Evolutionary conservation across 257 asterid genomes (phyloP).

Genomic region (Fraxinus pennsylvanica): DNA sequence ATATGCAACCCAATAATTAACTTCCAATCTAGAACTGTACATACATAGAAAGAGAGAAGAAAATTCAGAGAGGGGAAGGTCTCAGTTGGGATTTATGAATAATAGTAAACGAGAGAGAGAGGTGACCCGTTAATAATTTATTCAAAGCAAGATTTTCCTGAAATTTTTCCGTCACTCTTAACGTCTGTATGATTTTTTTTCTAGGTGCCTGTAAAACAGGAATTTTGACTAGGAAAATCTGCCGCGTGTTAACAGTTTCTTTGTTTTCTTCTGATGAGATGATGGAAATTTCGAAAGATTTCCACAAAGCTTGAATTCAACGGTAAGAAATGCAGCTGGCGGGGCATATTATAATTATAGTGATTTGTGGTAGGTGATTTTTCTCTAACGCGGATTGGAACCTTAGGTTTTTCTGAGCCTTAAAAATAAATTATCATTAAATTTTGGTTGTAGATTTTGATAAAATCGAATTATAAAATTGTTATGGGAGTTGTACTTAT

Average conservation of each 20-base stretch:
- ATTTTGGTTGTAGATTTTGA: not conserved
- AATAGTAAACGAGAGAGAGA: constrained; percentile 25
- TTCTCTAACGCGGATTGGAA: constrained; percentile 6
- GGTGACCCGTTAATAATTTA: constrained; percentile 36
- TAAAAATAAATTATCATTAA: not conserved
- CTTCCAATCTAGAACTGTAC: constrained; percentile 4
- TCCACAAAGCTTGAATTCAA: constrained; percentile 32
- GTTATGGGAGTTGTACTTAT: too few species aligned
- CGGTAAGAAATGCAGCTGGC: constrained; percentile 42
- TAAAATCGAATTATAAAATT: not conserved
- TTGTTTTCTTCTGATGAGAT: not conserved
- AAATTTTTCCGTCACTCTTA: constrained; percentile 48
- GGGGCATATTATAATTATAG: not conserved
- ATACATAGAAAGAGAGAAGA: constrained; percentile 14
- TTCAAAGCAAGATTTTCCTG: constrained; percentile 22
- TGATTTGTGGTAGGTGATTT: constrained; percentile 21
- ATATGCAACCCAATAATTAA: not conserved
- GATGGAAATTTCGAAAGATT: constrained; percentile 27
- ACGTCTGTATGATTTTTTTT: constrained; percentile 43
- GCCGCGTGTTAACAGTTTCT: constrained; percentile 38
- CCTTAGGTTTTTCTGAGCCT: not conserved
- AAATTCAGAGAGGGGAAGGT: constrained; percentile 9
- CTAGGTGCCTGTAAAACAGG: not conserved
- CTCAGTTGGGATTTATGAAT: constrained; percentile 25
- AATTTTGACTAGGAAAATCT: not conserved